These are phyloP conservation scores for Wickerhamomyces strasburgensis DNA, from an alignment of 805 yeast species.

Conservation along the genomic window DNA sequence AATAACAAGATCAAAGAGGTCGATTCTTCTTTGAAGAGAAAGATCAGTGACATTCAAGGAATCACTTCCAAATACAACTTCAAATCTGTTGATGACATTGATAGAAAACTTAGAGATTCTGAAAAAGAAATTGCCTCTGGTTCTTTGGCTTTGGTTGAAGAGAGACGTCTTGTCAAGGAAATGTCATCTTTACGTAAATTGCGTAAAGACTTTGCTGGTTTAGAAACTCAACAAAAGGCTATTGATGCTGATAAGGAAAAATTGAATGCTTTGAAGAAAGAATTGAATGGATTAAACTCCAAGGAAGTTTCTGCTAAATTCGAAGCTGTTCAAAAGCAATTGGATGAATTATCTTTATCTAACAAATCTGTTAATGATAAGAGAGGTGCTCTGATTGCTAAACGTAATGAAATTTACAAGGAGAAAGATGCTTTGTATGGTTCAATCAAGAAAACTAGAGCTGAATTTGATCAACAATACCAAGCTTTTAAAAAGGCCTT, in stretches of 20 bases:
- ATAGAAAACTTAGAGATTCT: slow-evolving; percentile 54
- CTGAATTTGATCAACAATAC: slow-evolving; percentile 71
- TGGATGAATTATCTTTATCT: slow-evolving; percentile 58
- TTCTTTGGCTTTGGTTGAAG: slow-evolving; percentile 80
- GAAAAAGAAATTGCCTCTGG: slow-evolving; percentile 79
- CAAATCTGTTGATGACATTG: slow-evolving; percentile 65
- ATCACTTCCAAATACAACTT: slow-evolving; percentile 66
- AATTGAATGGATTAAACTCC: slow-evolving; percentile 49
- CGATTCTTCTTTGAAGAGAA: slow-evolving; percentile 70
- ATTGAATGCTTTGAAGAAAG: slow-evolving; percentile 68
- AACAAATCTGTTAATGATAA: slow-evolving; percentile 61
- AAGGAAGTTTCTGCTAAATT: slow-evolving; percentile 64
- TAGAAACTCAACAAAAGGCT: slow-evolving; percentile 71
- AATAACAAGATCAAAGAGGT: slow-evolving; percentile 64
- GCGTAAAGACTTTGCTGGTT: slow-evolving; percentile 67
- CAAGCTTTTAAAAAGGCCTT: slow-evolving; percentile 63
- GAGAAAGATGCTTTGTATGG: slow-evolving; percentile 65
- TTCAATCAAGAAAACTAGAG: slow-evolving; percentile 62
- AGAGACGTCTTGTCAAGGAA: slow-evolving; percentile 79
- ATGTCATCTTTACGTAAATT: slow-evolving; percentile 77
- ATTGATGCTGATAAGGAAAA: slow-evolving; percentile 76
- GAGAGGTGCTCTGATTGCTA: slow-evolving; percentile 57
- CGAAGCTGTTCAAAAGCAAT: slow-evolving; percentile 61
- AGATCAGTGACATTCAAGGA: slow-evolving; percentile 67
- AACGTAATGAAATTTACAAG: slow-evolving; percentile 62